Conservation (phyloP, 805 yeast genomes). For the Nakazawaea holstii region DNA sequence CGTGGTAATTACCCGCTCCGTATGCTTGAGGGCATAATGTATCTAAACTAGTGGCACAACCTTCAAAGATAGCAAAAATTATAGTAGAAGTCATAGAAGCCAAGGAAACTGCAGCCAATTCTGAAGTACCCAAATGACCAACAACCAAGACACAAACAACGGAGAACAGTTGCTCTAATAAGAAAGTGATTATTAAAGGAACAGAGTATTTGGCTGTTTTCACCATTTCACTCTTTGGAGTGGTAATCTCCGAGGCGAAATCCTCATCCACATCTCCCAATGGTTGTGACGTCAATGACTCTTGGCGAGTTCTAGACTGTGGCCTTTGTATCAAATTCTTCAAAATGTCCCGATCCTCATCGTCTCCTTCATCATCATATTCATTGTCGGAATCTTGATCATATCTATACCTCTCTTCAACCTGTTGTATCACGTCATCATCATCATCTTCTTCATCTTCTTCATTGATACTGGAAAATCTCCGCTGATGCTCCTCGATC, state of each 20-base stretch:
- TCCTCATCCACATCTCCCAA: slow-evolving; percentile 23
- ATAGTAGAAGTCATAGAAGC: slow-evolving; percentile 80
- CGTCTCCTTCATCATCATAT: background rate
- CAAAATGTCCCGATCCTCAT: background rate
- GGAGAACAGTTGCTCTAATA: slow-evolving; percentile 66
- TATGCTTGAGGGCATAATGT: slow-evolving; percentile 78
- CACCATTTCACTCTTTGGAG: slow-evolving; percentile 22
- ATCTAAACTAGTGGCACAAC: slow-evolving; percentile 69
- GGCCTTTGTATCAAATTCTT: slow-evolving; percentile 5
- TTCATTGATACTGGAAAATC: slow-evolving; percentile 16
- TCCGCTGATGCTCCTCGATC: slow-evolving; percentile 29
- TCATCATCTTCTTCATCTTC: slow-evolving; percentile 9
- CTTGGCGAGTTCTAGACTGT: background rate
- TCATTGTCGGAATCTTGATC: background rate
- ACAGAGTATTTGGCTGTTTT: slow-evolving; percentile 36
- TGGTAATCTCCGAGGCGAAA: slow-evolving; percentile 23
- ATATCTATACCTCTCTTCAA: slow-evolving; percentile 9
- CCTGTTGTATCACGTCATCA: slow-evolving; percentile 11
- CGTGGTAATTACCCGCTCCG: slow-evolving; percentile 57
- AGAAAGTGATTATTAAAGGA: slow-evolving; percentile 62
- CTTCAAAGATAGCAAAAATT: slow-evolving; percentile 68
- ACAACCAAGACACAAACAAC: slow-evolving; percentile 77
- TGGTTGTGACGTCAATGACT: slow-evolving; percentile 9
- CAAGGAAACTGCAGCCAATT: slow-evolving; percentile 70
- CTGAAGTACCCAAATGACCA: slow-evolving; percentile 66